phyloP scores from a whole-genome alignment of 495 filamentous ascomycete genomes.

The Parachaetomium inaequale region DNA sequence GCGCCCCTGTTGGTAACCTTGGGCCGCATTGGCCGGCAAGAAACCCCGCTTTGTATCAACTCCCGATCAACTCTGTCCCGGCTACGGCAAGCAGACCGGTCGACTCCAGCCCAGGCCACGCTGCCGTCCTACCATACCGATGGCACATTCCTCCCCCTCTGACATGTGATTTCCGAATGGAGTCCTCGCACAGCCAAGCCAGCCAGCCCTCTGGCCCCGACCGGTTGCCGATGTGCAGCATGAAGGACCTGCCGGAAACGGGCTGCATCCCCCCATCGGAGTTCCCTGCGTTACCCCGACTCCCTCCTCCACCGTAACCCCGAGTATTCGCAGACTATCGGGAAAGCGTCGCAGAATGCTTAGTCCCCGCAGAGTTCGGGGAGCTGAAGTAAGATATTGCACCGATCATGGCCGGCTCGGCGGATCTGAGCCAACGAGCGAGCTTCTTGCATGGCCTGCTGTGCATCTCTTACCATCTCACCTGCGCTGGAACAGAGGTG shows the following conservation, averaged over 20 bases:
- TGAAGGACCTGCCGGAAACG: neutral
- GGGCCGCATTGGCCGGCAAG: neutral
- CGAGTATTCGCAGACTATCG: neutral
- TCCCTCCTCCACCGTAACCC: neutral
- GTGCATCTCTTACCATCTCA: neutral
- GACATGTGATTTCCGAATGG: neutral
- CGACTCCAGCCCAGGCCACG: neutral
- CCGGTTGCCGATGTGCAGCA: neutral
- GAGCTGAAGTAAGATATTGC: neutral
- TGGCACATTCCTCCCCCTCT: neutral
- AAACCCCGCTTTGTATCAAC: neutral
- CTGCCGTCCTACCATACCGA: neutral
- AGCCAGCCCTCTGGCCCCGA: neutral
- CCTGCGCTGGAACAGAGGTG: neutral
- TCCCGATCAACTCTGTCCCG: neutral
- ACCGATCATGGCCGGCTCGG: neutral
- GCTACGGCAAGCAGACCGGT: too few relatives aligned
- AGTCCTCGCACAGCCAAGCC: neutral
- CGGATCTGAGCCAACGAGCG: neutral
- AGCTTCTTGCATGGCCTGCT: too few relatives aligned
- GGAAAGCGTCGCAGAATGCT: neutral
- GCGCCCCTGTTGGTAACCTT: neutral
- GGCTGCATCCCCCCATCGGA: constrained; percentile 8
- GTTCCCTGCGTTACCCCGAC: neutral
- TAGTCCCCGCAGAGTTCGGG: neutral